A percentile compares a stretch with the other conserved stretches of the same genome.
Conservation (phyloP, 306 rosid genomes). For the Prunus campanulata region DNA sequence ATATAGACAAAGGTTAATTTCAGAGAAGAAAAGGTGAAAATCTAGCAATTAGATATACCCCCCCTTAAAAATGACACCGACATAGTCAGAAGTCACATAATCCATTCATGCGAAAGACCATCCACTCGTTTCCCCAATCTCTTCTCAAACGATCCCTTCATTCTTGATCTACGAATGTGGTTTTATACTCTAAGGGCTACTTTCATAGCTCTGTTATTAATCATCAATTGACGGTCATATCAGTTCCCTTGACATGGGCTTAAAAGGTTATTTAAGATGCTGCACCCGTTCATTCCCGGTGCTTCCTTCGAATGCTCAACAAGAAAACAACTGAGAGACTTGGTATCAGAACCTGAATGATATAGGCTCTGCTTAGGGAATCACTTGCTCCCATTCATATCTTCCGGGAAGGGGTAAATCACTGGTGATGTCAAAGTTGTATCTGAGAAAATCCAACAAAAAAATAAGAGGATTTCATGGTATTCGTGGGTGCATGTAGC, state of each 20-base stretch:
- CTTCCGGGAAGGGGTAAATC: conserved; percentile 79
- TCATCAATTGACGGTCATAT: conserved; percentile 30
- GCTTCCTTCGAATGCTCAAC: conserved; percentile 4
- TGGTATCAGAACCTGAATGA: conserved; percentile 4
- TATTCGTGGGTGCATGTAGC: neutral
- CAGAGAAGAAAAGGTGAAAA: conserved; percentile 14
- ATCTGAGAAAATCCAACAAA: conserved; percentile 50
- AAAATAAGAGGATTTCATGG: neutral
- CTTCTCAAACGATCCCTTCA: conserved; percentile 22
- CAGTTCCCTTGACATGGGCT: conserved; percentile 5
- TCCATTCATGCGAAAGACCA: conserved; percentile 17
- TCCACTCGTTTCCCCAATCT: conserved; percentile 16
- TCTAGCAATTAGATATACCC: conserved; percentile 31
- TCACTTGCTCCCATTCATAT: conserved; percentile 80
- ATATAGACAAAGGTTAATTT: conserved; percentile 41
- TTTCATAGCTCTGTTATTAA: conserved; percentile 21
- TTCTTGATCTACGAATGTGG: conserved; percentile 21
- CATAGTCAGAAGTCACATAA: neutral
- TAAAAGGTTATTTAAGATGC: conserved; percentile 15
- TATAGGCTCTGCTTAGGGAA: conserved; percentile 34
- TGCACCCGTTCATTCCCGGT: conserved; percentile 18
- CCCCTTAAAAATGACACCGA: conserved; percentile 10
- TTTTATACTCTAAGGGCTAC: conserved; percentile 21
- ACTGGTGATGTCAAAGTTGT: conserved; percentile 70
- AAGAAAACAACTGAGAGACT: conserved; percentile 18